Evolutionary conservation across 2,329 filamentous ascomycete genomes (phyloP), one percentile per base, ranked within the genome.

Genomic region (Pseudogymnoascus sp.): DNA sequence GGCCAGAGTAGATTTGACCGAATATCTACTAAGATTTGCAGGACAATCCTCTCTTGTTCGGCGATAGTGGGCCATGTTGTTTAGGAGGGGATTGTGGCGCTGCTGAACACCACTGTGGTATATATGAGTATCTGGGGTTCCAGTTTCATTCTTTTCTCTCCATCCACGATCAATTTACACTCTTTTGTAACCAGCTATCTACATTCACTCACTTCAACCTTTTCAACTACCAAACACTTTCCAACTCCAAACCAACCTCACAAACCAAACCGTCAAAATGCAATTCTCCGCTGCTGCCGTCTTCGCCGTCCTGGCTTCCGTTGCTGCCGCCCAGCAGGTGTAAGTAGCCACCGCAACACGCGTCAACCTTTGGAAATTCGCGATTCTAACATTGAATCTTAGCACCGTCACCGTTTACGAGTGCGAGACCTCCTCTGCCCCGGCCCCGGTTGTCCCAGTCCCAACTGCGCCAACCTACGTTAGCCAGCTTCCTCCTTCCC

Each of bases 221-320:
- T 62, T 62, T 41, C 47, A 63, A 33, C 58, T 38, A 58, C 20
- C 60, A 33, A 62, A 50, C 57, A 57, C 61, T 59, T 59, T 61
- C 30, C 22, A 33, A 33, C 28, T 11, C 61, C 47, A 60, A 61
- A 62, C 53, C 36, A 57, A 63, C 25, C 62, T 25, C 59, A 59
- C 59, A 57, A 64, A 60, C 53, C 47, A 62, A 69, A 63, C 66
- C 64, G 33, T 68, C 68, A 72, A 71, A 57, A 72, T 72, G 70
- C 68, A 71, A 63, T 72, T 72, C 70, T 68, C 66, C 64, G 59
- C 65, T 62, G 53, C 66, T 63, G 64, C 67, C 59, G 36, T 71
- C 58, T 47, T 70, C 53, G 68, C 69, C 65, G 65, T 66, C 62
- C 64, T 70, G 65, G 69, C 69, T 39, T 60, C 69, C 61, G 64